phyloP scores from a whole-genome alignment of 2,329 filamentous ascomycete genomes.

The Davidsoniella virescens region DNA sequence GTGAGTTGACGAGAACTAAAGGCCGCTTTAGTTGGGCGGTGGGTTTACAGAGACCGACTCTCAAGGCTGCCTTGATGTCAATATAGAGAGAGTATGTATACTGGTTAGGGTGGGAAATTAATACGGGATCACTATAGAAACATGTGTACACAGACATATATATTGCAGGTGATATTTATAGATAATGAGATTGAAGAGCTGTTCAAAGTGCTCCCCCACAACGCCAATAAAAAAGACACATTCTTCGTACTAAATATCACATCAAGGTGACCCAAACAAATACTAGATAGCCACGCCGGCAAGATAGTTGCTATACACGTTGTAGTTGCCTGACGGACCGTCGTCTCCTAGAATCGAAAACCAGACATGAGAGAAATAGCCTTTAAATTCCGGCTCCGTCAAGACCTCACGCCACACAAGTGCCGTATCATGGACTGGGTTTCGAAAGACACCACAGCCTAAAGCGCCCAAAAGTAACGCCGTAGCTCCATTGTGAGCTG shows the following conservation, averaged over 20 bases:
- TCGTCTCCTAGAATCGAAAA: not conserved
- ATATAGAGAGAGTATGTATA: too few species aligned
- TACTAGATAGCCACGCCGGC: not conserved
- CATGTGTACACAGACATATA: too few species aligned
- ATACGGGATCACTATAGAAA: too few species aligned
- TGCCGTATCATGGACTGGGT: conserved; percentile 47
- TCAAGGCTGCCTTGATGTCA: too few species aligned
- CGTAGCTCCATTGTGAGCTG: conserved; percentile 38
- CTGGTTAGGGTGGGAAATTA: too few species aligned
- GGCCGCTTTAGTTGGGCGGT: conserved; percentile 6
- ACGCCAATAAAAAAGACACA: not conserved
- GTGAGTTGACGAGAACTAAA: conserved; percentile 5
- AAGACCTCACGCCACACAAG: conserved; percentile 46
- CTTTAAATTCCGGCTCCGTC: conserved; percentile 44
- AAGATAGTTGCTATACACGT: conserved; percentile 1
- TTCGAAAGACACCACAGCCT: conserved; percentile 50
- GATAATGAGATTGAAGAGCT: not conserved
- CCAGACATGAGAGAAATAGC: conserved; percentile 33
- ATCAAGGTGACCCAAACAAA: not conserved
- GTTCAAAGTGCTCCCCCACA: not conserved
- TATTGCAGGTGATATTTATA: too few species aligned
- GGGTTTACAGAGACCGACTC: not conserved
- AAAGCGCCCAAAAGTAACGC: conserved; percentile 50
- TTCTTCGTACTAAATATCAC: too few species aligned
- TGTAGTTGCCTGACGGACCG: not conserved